A percentile compares a stretch with the other conserved stretches of the same genome.
phyloP scores from a whole-genome alignment of 352 stramenopile genomes.

The Pythium pyrilobum region DNA sequence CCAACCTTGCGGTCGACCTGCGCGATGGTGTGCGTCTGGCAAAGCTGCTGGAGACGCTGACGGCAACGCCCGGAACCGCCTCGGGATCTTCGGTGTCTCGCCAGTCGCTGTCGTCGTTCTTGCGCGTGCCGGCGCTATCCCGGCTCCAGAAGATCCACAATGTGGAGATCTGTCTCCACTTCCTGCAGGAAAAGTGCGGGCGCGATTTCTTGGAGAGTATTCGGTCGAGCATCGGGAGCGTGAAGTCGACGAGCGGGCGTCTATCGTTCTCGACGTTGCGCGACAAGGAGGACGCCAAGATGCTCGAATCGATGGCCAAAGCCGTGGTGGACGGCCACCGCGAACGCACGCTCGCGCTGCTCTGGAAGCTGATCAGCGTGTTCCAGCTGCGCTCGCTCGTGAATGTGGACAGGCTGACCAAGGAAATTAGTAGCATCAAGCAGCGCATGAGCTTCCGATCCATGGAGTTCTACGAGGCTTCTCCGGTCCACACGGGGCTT shows the following conservation, averaged over 20 bases:
- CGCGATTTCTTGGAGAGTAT: slow-evolving; percentile 48
- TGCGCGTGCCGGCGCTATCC: slow-evolving; percentile 93
- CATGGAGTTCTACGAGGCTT: slow-evolving; percentile 48
- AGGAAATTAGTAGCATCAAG: slow-evolving; percentile 74
- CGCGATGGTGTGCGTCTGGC: slow-evolving; percentile 94
- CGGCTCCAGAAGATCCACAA: slow-evolving; percentile 97
- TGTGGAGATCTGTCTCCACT: slow-evolving; percentile 88
- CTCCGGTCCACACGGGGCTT: background rate
- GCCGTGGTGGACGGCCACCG: slow-evolving; percentile 96
- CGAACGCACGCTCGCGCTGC: slow-evolving; percentile 91
- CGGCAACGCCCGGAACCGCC: slow-evolving; percentile 10
- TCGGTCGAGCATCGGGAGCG: background rate
- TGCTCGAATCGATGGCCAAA: slow-evolving; percentile 72
- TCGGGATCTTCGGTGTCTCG: too few species aligned
- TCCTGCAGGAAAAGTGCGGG: slow-evolving; percentile 71
- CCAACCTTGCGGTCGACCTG: slow-evolving; percentile 92
- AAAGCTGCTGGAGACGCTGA: slow-evolving; percentile 91
- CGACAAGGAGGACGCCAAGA: slow-evolving; percentile 49
- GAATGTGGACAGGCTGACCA: slow-evolving; percentile 56
- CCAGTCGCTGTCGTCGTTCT: slow-evolving; percentile 55
- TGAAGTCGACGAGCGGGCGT: background rate
- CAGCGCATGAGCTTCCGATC: slow-evolving; percentile 66
- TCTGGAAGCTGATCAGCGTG: slow-evolving; percentile 92
- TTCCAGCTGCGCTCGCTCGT: slow-evolving; percentile 90
- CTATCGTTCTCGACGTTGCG: slow-evolving; percentile 39